Evolutionary conservation across 805 yeast species (phyloP).

Genomic region (Ogataea sp.): DNA sequence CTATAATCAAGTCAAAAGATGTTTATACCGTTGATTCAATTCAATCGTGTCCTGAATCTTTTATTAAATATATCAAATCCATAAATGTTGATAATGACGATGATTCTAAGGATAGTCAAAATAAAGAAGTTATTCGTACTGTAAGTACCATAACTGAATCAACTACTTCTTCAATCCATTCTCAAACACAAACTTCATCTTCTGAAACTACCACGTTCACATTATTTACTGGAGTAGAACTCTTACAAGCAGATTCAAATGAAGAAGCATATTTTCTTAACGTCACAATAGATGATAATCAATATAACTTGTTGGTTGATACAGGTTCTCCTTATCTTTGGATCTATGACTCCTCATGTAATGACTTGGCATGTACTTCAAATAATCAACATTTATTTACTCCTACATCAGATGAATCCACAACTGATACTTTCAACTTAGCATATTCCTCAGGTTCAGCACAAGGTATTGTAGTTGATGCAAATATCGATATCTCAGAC

Average conservation of each 20-base stretch:
- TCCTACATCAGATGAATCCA: conserved; percentile 6
- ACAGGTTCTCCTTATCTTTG: conserved; percentile 61
- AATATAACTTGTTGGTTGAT: conserved; percentile 47
- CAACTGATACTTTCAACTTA: conserved; percentile 33
- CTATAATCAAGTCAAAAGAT: not conserved
- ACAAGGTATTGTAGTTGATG: conserved; percentile 37
- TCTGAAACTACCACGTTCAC: not conserved
- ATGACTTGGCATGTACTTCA: conserved; percentile 32
- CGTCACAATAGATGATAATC: conserved; percentile 30
- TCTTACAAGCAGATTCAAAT: conserved; percentile 16
- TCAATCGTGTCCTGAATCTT: not conserved
- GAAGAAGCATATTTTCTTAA: conserved; percentile 31
- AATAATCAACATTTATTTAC: conserved; percentile 23
- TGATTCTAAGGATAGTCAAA: not conserved
- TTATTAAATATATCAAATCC: not conserved
- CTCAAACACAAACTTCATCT: not conserved
- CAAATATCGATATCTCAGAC: conserved; percentile 28
- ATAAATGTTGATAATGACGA: not conserved
- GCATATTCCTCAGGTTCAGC: conserved; percentile 49
- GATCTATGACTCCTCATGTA: conserved; percentile 50
- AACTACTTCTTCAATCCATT: not conserved
- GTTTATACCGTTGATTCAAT: conserved; percentile 1
- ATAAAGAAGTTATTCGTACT: not conserved
- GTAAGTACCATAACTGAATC: not conserved
- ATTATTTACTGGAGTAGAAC: conserved; percentile 17